Conservation (phyloP, 2,329 filamentous ascomycete genomes). For the Xylaria sp. region DNA sequence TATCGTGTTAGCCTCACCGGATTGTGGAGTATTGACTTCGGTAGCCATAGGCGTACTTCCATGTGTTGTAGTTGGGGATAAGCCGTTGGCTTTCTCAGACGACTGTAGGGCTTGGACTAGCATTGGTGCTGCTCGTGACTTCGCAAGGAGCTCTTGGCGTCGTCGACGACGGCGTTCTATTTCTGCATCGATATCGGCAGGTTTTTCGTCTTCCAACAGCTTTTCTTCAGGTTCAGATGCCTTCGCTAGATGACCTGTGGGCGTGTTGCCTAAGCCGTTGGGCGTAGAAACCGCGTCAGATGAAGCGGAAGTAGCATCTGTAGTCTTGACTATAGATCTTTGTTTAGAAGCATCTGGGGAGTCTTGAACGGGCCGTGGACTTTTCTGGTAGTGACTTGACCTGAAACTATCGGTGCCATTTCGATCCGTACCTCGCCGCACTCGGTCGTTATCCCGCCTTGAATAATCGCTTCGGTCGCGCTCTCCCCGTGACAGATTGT, state of each 20-base stretch:
- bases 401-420: conserved; percentile 52
- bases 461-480: conserved; percentile 44
- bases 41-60: conserved; percentile 56
- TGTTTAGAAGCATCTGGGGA: conserved; percentile 70
- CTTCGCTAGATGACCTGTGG: conserved; percentile 43
- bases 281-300: conserved; percentile 74
- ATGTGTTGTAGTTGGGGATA: conserved; percentile 63
- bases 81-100: conserved; percentile 66
- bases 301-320: conserved; percentile 68
- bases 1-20: conserved; percentile 54
- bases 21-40: conserved; percentile 58
- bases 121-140: conserved; percentile 79
- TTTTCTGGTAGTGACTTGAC: conserved; percentile 61
- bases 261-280: conserved; percentile 65
- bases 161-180: conserved; percentile 87
- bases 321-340: conserved; percentile 68
- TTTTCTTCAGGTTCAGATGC: conserved; percentile 53
- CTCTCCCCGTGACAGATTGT: conserved; percentile 44
- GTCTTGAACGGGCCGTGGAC: conserved; percentile 61
- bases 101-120: conserved; percentile 79
- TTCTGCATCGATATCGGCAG: conserved; percentile 82
- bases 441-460: conserved; percentile 43
- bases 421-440: conserved; percentile 44
- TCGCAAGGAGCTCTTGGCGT: conserved; percentile 86
- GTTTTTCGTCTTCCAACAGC: conserved; percentile 65